These are phyloP conservation scores for Taxillus chinensis DNA, from an alignment of 164 flowering plant species.

Conservation along the genomic window DNA sequence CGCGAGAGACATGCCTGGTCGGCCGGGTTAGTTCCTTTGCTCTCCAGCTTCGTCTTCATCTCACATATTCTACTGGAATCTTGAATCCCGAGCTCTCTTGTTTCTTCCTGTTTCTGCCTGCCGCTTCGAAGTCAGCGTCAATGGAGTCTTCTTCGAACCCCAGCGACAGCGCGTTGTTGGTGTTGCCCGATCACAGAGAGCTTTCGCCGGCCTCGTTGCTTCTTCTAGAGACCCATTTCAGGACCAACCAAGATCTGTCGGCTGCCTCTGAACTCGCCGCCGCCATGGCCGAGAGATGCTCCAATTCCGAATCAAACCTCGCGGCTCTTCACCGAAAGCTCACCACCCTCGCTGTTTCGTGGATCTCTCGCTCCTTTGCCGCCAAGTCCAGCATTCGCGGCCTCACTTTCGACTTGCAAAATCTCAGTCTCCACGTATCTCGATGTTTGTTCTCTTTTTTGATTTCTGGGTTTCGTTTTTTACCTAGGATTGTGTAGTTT, in stretches of 20 bases:
- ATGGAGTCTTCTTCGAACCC: too few relatives aligned
- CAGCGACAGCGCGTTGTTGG: neutral
- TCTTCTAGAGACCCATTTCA: conserved; percentile 17
- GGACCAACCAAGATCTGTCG: conserved; percentile 10
- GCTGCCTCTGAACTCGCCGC: conserved; percentile 9
- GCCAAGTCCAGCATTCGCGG: conserved; percentile 15
- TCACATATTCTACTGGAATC: too few relatives aligned
- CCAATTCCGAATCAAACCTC: conserved; percentile 15
- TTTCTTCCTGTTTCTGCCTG: too few relatives aligned
- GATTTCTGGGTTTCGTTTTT: neutral
- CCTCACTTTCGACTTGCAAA: conserved; percentile 12
- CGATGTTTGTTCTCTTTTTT: conserved; percentile 10
- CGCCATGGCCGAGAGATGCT: conserved; percentile 4
- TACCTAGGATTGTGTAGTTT: neutral
- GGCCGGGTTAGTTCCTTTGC: too few relatives aligned
- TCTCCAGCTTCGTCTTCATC: too few relatives aligned
- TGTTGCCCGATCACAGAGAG: conserved; percentile 12
- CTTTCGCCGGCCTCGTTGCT: conserved; percentile 10
- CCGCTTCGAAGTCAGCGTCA: too few relatives aligned
- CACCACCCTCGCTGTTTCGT: conserved; percentile 17
- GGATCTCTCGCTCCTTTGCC: conserved; percentile 24
- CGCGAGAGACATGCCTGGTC: too few relatives aligned
- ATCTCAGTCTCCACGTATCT: conserved; percentile 13
- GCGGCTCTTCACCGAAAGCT: conserved; percentile 10
- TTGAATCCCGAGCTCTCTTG: too few relatives aligned